phyloP scores from a whole-genome alignment of 805 yeast genomes.

The Metschnikowia baotianmanensis region DNA sequence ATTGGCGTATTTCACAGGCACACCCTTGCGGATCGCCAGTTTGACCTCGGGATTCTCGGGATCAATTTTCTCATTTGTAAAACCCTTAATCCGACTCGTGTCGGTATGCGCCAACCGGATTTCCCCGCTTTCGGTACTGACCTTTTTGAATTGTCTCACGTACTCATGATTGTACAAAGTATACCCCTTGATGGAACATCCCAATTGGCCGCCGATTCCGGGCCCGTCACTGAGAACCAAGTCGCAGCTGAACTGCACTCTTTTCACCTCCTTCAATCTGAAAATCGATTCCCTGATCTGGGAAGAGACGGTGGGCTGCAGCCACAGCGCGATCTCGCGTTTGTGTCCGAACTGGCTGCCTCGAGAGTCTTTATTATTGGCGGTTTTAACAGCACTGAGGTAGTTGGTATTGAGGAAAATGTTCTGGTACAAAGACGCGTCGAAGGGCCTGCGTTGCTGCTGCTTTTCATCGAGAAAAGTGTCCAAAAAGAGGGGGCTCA shows the following conservation, averaged over 20 bases:
- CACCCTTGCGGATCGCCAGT: constrained; percentile 20
- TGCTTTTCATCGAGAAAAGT: constrained; percentile 8
- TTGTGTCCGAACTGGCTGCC: constrained; percentile 13
- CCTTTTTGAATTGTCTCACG: constrained; percentile 46
- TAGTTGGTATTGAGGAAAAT: constrained; percentile 51
- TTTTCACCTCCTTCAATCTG: constrained; percentile 57
- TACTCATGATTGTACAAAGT: constrained; percentile 57
- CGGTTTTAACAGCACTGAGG: constrained; percentile 18
- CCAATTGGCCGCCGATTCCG: constrained; percentile 36
- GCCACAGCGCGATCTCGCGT: constrained; percentile 4
- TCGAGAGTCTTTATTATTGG: no score
- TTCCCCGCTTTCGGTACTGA: constrained; percentile 53
- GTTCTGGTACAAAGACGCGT: constrained; percentile 49
- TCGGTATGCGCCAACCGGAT: constrained; percentile 48
- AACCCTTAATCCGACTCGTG: constrained; percentile 9
- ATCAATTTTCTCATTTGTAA: constrained; percentile 19
- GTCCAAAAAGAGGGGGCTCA: constrained; percentile 62
- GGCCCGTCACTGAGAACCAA: constrained; percentile 53
- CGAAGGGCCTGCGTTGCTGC: constrained; percentile 27
- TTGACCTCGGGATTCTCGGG: constrained; percentile 30
- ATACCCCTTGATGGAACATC: constrained; percentile 71
- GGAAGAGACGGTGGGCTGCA: constrained; percentile 13
- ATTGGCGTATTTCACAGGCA: constrained; percentile 13
- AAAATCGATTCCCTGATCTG: constrained; percentile 49
- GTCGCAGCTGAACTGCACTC: constrained; percentile 62